phyloP scores from a whole-genome alignment of 345 rosid species.

The Pistacia atlantica region DNA sequence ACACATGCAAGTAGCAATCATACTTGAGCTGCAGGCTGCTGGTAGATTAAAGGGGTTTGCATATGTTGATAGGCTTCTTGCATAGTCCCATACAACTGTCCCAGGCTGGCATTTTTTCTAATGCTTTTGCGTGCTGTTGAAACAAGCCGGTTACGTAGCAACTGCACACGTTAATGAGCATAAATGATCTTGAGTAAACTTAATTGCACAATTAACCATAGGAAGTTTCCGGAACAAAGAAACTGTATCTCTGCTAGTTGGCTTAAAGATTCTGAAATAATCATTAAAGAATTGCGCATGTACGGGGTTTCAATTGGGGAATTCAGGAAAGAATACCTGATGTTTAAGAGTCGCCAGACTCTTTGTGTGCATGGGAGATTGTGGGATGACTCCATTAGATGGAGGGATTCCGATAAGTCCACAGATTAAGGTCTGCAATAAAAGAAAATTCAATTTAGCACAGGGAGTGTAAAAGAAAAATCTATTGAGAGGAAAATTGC shows the following conservation, averaged over 20 bases:
- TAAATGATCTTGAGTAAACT: background rate
- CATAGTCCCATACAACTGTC: conserved; percentile 82
- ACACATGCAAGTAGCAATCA: background rate
- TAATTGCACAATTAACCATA: background rate
- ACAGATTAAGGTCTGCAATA: conserved; percentile 62
- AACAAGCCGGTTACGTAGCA: conserved; percentile 78
- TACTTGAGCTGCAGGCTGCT: conserved; percentile 46
- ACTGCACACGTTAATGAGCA: conserved; percentile 42
- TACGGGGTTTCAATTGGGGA: background rate
- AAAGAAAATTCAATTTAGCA: background rate
- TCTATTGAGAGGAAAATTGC: background rate
- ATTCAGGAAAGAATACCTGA: conserved; percentile 51
- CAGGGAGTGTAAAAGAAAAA: background rate
- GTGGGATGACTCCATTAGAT: conserved; percentile 83
- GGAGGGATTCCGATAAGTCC: conserved; percentile 87
- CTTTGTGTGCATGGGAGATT: conserved; percentile 91
- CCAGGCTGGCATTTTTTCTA: conserved; percentile 69
- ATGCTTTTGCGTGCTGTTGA: conserved; percentile 69
- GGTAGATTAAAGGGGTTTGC: conserved; percentile 88
- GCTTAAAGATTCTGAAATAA: background rate
- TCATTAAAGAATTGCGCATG: background rate
- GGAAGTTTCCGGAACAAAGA: background rate
- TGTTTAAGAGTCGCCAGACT: conserved; percentile 81
- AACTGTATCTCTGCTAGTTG: background rate
- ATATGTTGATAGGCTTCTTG: conserved; percentile 78